Evolutionary conservation across 768 basidiomycete species (phyloP).

Genomic region (Rhodotorula diobovata): DNA sequence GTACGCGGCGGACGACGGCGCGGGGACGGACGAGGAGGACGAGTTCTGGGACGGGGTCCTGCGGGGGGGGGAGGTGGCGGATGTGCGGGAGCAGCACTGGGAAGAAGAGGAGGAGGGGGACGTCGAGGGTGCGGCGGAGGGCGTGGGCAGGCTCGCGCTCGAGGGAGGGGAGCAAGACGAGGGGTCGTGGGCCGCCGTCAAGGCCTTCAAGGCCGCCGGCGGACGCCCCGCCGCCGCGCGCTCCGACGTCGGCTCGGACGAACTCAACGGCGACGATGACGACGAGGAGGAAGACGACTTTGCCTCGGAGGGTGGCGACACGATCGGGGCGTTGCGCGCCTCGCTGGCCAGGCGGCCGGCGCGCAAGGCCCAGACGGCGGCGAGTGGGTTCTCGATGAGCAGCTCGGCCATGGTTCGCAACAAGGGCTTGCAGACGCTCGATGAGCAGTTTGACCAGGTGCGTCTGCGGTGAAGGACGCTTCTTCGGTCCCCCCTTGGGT

Average conservation of each 20-base stretch:
- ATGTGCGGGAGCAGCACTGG: slow-evolving; percentile 50
- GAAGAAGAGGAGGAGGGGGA: slow-evolving; percentile 34
- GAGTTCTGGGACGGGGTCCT: slow-evolving; percentile 52
- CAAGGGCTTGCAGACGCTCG: slow-evolving; percentile 76
- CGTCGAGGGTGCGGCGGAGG: slow-evolving; percentile 14
- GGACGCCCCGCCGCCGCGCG: neutral
- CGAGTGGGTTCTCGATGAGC: slow-evolving; percentile 92
- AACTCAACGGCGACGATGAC: slow-evolving; percentile 23
- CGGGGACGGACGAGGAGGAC: slow-evolving; percentile 58
- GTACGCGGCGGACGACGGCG: slow-evolving; percentile 69
- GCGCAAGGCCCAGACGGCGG: slow-evolving; percentile 52
- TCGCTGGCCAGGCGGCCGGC: slow-evolving; percentile 59
- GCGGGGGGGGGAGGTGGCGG: slow-evolving; percentile 49
- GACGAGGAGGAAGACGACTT: slow-evolving; percentile 31
- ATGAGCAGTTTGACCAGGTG: slow-evolving; percentile 92
- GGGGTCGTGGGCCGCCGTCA: slow-evolving; percentile 20
- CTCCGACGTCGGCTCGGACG: neutral
- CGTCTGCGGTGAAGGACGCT: too few relatives aligned
- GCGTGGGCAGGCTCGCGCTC: slow-evolving; percentile 51
- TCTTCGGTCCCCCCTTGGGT: neutral
- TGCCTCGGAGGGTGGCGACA: slow-evolving; percentile 70
- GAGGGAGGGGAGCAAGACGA: slow-evolving; percentile 51
- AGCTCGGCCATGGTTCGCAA: slow-evolving; percentile 93
- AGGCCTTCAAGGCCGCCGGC: slow-evolving; percentile 27
- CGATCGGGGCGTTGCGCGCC: slow-evolving; percentile 69